Conservation (phyloP, 2,329 filamentous ascomycete species). For the Epichloe hybrida region DNA sequence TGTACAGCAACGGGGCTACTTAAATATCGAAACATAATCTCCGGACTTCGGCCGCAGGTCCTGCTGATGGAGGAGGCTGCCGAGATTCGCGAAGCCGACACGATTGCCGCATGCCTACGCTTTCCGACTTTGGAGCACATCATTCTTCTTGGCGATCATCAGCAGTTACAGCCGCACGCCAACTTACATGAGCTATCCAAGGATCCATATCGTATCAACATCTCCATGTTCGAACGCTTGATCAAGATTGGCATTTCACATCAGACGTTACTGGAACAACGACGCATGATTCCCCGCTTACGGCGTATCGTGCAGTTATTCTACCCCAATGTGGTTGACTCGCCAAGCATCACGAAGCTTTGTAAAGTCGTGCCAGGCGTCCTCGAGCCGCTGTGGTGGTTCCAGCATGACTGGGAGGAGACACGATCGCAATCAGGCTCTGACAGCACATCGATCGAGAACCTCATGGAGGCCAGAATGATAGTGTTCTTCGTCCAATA, state of each 20-base stretch:
- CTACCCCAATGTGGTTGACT: conserved; percentile 31
- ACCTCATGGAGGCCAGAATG: conserved; percentile 62
- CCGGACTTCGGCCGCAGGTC: conserved; percentile 50
- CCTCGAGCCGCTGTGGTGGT: conserved; percentile 26
- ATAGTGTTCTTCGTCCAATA: conserved; percentile 59
- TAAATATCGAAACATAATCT: conserved; percentile 63
- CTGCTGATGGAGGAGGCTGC: conserved; percentile 71
- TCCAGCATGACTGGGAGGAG: conserved; percentile 34
- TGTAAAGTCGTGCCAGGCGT: conserved; percentile 33
- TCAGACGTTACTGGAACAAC: conserved; percentile 52
- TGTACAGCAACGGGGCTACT: conserved; percentile 68
- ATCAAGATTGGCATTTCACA: conserved; percentile 52
- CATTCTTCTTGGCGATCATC: conserved; percentile 60
- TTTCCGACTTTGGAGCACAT: conserved; percentile 37
- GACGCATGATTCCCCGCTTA: conserved; percentile 38
- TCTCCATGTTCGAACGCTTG: conserved; percentile 71
- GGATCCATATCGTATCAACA: conserved; percentile 50
- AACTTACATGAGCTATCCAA: conserved; percentile 45
- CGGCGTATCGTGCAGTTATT: conserved; percentile 32
- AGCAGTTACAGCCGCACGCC: conserved; percentile 61
- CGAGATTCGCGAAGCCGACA: conserved; percentile 55
- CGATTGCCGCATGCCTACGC: conserved; percentile 34
- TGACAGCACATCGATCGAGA: conserved; percentile 52
- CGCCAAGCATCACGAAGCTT: conserved; percentile 18
- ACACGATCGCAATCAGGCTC: conserved; percentile 34